Conservation (phyloP, 1,284 basidiomycete genomes). For the Neolentinus lepideus region DNA sequence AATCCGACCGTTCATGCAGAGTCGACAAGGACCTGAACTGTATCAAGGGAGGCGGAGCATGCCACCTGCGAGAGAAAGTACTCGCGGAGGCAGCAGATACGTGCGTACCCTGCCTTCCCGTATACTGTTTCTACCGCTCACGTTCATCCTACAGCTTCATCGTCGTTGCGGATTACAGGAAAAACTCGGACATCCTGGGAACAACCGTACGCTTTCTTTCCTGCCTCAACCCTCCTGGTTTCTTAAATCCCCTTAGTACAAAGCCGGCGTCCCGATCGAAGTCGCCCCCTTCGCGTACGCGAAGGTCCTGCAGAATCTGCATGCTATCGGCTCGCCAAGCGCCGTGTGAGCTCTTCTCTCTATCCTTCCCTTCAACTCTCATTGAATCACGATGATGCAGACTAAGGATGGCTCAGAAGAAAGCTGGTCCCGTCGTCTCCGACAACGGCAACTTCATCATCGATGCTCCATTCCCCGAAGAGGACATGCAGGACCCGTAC, state of each 20-base stretch:
- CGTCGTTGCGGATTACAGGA: constrained; percentile 94
- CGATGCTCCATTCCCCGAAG: constrained; percentile 79
- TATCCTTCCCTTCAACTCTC: neutral
- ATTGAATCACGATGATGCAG: neutral
- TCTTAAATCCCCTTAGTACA: constrained; percentile 50
- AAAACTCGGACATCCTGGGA: constrained; percentile 81
- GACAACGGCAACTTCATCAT: constrained; percentile 97
- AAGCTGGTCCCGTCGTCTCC: constrained; percentile 91
- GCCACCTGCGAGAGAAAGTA: constrained; percentile 96
- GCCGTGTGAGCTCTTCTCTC: constrained; percentile 27
- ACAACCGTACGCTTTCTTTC: constrained; percentile 54
- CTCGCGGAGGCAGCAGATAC: constrained; percentile 93
- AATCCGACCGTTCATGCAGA: constrained; percentile 32
- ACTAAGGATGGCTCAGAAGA: constrained; percentile 79
- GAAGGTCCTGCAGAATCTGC: constrained; percentile 71
- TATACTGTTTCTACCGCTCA: neutral
- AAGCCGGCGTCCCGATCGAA: constrained; percentile 90
- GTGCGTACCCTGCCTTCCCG: constrained; percentile 28
- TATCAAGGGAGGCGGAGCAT: constrained; percentile 97
- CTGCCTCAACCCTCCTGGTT: neutral
- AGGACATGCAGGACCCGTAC: constrained; percentile 64
- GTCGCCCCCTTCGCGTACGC: constrained; percentile 96
- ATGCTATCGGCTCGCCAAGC: constrained; percentile 55
- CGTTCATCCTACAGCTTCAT: constrained; percentile 55
- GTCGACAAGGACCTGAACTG: constrained; percentile 87